Base-by-base conservation (phyloP, 2,329 filamentous ascomycete genomes). In the Neonectria neomacrospora region DNA sequence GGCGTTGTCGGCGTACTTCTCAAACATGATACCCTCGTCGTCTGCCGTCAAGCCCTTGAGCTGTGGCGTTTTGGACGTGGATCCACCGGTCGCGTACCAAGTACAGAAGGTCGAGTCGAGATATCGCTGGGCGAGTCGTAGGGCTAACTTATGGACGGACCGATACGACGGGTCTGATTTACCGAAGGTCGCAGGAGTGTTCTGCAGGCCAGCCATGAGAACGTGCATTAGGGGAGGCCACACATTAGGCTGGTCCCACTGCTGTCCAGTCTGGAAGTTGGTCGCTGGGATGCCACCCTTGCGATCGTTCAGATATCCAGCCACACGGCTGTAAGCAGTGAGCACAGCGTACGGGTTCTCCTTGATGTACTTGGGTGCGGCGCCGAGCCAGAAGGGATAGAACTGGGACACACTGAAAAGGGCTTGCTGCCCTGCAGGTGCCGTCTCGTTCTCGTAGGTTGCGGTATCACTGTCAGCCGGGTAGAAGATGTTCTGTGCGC, bases 201-300 rank as follows among this genome's bases (percentile, higher is more conserved):
- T 86, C 57, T 87, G 80, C 7, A 91, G 80, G 7, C 87, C 87
- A 41, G 86, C 74, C 79, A 90, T 90, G 26, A 90, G 79, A 45
- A 88, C 81, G 75, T 91, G 87, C 79, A 88, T 86, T 53, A 90
- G 81, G 3, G 88, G 88, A 11, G 89, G 89, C 89, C 89, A 91
- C 26, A 91, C 89, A 69, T 88, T 91, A 0, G 88, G 88, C 73
- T 90, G 84, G 58, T 91, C 89, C 89, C 89, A 91, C 73, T 91
- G 89, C 79, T 91, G 85, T 14, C 85, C 85, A 0, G 88, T 87
- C 48, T 76, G 71, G 60, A 87, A 78, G 71, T 90, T 91, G 4
- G 88, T 90, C 0, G 89, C 86, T 2, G 88, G 82, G 47, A 91
- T 86, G 37, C 84, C 88, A 37, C 89, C 89, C 0, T 77, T 75